Percentiles rank a stretch among this genome's conserved stretches.
phyloP scores from a whole-genome alignment of 352 stramenopile species.

The Phytopythium cucurbitacearum region DNA sequence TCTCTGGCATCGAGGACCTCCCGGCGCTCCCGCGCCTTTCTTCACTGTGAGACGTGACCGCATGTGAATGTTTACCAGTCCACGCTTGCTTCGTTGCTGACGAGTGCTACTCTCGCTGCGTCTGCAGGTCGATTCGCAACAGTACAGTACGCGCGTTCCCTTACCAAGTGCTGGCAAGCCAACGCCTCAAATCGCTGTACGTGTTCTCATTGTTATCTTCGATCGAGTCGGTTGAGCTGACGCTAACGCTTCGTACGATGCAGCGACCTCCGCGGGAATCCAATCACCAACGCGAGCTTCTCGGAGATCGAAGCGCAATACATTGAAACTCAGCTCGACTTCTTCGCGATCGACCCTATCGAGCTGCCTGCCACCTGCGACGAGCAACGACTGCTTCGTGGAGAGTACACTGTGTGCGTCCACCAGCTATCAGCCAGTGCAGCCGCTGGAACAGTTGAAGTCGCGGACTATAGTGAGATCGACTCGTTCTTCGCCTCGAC shows the following conservation, averaged over 20 bases:
- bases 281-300: slow-evolving; percentile 5
- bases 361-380: slow-evolving; percentile 9
- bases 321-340: slow-evolving; percentile 6
- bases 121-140: no score
- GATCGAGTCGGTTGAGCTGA: neutral
- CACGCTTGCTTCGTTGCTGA: no score
- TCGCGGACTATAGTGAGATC: neutral
- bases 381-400: slow-evolving; percentile 7
- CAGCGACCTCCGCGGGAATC: slow-evolving; percentile 19
- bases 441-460: neutral
- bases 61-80: no score
- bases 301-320: slow-evolving; percentile 4
- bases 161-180: no score
- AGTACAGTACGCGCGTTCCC: no score
- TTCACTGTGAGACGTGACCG: no score
- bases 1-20: no score
- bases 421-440: neutral
- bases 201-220: no score
- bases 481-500: neutral
- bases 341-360: slow-evolving; percentile 9
- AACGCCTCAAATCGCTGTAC: no score
- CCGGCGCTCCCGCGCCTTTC: no score
- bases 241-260: neutral
- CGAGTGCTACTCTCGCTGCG: no score
- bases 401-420: slow-evolving; percentile 10